A percentile compares a stretch with the other conserved stretches of the same genome.
phyloP scores from a whole-genome alignment of 306 rosid genomes.

The Dalbergia oliveri region DNA sequence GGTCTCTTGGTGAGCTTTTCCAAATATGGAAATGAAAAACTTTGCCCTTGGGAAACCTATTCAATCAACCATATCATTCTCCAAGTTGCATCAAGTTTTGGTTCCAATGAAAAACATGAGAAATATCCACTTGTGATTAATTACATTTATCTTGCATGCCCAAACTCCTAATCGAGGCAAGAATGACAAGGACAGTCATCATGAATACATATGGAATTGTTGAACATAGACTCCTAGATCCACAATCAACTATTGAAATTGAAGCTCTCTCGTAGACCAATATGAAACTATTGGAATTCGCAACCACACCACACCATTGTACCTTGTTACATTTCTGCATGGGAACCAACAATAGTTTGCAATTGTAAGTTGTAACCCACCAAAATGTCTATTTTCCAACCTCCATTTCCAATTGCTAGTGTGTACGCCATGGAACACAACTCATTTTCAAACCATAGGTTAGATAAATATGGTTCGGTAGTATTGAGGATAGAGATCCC shows the following conservation, averaged over 20 bases:
- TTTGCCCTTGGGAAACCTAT: conserved; percentile 21
- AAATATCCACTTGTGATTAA: conserved; percentile 20
- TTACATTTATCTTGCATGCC: not conserved
- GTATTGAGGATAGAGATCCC: conserved; percentile 42
- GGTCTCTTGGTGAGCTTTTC: not conserved
- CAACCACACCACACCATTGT: conserved; percentile 34
- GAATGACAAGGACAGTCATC: conserved; percentile 45
- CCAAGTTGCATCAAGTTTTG: not conserved
- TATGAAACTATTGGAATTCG: conserved; percentile 50
- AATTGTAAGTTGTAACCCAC: conserved; percentile 19
- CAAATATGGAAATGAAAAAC: conserved; percentile 11
- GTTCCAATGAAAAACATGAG: not conserved
- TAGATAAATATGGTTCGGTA: not conserved
- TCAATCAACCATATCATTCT: not conserved
- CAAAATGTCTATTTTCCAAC: conserved; percentile 15
- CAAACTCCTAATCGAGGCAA: conserved; percentile 40
- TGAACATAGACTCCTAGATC: conserved; percentile 46
- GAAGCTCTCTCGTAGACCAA: conserved; percentile 39
- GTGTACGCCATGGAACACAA: conserved; percentile 31
- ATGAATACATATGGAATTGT: conserved; percentile 54
- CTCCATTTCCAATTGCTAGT: conserved; percentile 13
- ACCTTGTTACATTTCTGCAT: conserved; percentile 41
- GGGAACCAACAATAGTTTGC: conserved; percentile 39
- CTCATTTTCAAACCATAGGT: conserved; percentile 34
- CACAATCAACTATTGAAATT: conserved; percentile 41